A percentile compares a stretch with the other conserved stretches of the same genome.
These are phyloP conservation scores for Myrica gale DNA, from an alignment of 306 rosid species.

Conservation along the genomic window DNA sequence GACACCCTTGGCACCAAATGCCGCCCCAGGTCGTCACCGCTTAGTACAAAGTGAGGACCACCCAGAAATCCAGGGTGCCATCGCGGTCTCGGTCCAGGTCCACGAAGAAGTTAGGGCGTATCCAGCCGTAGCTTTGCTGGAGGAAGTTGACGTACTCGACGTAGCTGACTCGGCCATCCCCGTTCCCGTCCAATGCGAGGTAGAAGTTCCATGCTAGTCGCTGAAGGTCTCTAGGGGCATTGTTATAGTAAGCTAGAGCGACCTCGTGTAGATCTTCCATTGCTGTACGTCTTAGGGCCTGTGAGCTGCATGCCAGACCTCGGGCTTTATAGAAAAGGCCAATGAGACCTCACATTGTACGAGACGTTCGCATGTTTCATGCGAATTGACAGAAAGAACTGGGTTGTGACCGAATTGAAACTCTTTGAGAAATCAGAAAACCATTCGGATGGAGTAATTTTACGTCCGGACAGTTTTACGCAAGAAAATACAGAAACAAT, in stretches of 20 bases:
- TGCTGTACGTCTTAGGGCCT: background rate
- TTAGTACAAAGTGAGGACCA: constrained; percentile 30
- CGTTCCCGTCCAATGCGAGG: constrained; percentile 28
- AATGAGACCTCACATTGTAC: too few species aligned
- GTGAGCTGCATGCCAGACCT: background rate
- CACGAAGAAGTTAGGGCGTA: constrained; percentile 20
- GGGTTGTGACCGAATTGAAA: too few species aligned
- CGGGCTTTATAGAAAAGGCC: background rate
- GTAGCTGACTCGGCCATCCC: constrained; percentile 24
- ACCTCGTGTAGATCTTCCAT: constrained; percentile 20
- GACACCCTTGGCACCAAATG: constrained; percentile 26
- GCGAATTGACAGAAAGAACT: too few species aligned
- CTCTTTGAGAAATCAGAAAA: too few species aligned
- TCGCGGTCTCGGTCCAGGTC: constrained; percentile 27
- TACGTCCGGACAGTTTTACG: too few species aligned
- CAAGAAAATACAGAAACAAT: too few species aligned
- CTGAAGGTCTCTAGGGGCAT: constrained; percentile 23
- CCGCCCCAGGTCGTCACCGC: constrained; percentile 24
- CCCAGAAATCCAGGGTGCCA: constrained; percentile 27
- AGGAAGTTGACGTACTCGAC: constrained; percentile 24
- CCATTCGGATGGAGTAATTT: too few species aligned
- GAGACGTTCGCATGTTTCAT: too few species aligned
- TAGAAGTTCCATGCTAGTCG: constrained; percentile 27
- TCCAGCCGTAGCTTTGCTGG: constrained; percentile 23
- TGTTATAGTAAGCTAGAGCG: constrained; percentile 29